Evolutionary conservation across 2,329 filamentous ascomycete species (phyloP).

Genomic region (Herpotrichia juniperi): DNA sequence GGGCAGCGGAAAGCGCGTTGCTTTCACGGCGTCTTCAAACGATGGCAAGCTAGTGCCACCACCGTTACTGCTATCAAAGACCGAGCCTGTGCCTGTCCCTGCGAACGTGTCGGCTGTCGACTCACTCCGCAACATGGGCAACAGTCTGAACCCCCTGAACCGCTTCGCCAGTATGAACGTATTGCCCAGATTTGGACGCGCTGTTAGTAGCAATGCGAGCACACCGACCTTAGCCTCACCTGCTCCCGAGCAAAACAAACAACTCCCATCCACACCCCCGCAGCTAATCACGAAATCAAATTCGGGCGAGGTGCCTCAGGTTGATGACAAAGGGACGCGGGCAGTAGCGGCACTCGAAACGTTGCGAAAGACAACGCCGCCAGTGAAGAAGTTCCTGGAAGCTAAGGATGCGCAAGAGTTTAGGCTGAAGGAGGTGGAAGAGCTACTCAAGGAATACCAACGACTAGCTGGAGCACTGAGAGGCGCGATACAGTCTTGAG

Average conservation of each 20-base stretch:
- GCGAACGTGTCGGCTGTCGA: constrained; percentile 70
- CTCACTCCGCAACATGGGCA: constrained; percentile 81
- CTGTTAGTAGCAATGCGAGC: constrained; percentile 48
- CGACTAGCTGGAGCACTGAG: constrained; percentile 52
- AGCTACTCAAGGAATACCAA: constrained; percentile 51
- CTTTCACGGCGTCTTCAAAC: constrained; percentile 47
- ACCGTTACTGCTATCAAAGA: constrained; percentile 25
- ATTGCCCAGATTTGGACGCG: constrained; percentile 76
- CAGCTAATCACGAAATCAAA: constrained; percentile 17
- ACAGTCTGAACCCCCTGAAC: constrained; percentile 80
- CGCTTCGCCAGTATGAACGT: constrained; percentile 75
- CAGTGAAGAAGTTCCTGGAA: constrained; percentile 55
- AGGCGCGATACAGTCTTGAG: constrained; percentile 47
- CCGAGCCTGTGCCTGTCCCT: constrained; percentile 29
- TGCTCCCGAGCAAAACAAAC: constrained; percentile 39
- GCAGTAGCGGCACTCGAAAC: constrained; percentile 53
- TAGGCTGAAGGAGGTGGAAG: constrained; percentile 56
- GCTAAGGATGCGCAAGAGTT: constrained; percentile 53
- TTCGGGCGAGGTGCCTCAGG: constrained; percentile 25
- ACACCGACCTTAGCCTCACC: constrained; percentile 50
- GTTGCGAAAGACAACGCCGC: constrained; percentile 53
- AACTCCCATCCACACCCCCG: constrained; percentile 31
- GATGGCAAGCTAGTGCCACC: constrained; percentile 30
- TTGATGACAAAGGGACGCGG: constrained; percentile 42
- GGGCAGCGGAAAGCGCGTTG: constrained; percentile 65